Base-by-base conservation (phyloP, 352 stramenopile genomes). In the Pythium diclinum region DNA sequence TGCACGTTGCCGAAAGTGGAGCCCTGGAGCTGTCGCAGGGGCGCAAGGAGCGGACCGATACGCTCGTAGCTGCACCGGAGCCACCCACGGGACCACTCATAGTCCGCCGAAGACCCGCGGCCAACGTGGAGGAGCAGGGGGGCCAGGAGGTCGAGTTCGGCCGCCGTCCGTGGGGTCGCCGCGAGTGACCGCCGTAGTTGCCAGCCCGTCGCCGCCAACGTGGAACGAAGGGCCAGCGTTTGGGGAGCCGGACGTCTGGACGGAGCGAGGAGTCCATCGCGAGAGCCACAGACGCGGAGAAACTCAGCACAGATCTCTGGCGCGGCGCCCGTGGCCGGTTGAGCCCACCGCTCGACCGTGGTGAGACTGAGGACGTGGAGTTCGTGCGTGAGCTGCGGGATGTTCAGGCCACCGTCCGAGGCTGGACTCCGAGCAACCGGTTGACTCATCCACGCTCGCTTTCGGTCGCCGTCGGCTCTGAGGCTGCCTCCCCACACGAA, bases 401-500 rank as follows among this genome's bases (percentile, higher is more conserved):
- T 17, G 40, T 47, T 3, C 4, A 47, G 40, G 13, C 40, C 40
- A 8, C 40, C 40, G 4, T 19, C 1, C 1, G 1, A 1, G 13
- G 21, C 2, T 1, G 40, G 13, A 19, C 9, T 8, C 1, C 40
- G 40, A 1, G 40, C 40, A 14, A 6, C 17, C 2, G 1, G 14
- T 2, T 21, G 10, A 5, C 40, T 47, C 40, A 47, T 47, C 40
- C 40, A 47, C 1, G 40, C 40, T 2, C 40, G 13, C 9, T 19
- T 17, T 2, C 40, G 40, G 2, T 7, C 6, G 13, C 17, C 13
- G 13, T 17, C 17, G 1, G 40, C 40, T 21, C 13, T 14, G 40
- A 47, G 17, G 17, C 40, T 13, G n/a, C 57, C 57, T 28, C 10
- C 13, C 58, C 58, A 65, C 2, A 51, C 47, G 46, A 34, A 65